A percentile compares a stretch with the other conserved stretches of the same genome.
Evolutionary conservation across 2,329 filamentous ascomycete genomes (phyloP).

Genomic region (Xylaria sp.): DNA sequence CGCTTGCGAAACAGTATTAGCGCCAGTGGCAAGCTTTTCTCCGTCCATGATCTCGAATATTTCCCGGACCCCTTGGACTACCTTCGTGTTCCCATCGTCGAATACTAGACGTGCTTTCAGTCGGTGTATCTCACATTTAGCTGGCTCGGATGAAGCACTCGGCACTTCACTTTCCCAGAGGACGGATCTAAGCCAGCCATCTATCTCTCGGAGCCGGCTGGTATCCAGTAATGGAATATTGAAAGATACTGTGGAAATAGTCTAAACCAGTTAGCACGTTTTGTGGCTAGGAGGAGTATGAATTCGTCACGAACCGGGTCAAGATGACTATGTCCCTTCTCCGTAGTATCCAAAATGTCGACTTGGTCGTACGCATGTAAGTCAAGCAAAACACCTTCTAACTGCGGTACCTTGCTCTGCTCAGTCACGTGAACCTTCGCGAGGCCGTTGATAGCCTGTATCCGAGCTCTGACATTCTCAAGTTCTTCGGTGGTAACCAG

Average conservation of each 20-base stretch:
- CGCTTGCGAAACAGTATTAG: conserved; percentile 42
- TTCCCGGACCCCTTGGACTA: conserved; percentile 92
- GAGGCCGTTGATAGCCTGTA: conserved; percentile 88
- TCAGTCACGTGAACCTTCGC: conserved; percentile 86
- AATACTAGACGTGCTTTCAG: conserved; percentile 83
- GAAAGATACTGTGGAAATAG: conserved; percentile 85
- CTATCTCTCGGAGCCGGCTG: conserved; percentile 71
- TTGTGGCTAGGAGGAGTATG: neutral
- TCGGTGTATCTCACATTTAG: conserved; percentile 82
- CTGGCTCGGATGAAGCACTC: conserved; percentile 50
- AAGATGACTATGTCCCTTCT: conserved; percentile 88
- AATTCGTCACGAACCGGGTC: conserved; percentile 73
- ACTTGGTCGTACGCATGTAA: conserved; percentile 93
- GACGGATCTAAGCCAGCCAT: conserved; percentile 83
- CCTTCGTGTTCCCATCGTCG: conserved; percentile 71
- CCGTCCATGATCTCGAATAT: conserved; percentile 90
- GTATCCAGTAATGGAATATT: conserved; percentile 69
- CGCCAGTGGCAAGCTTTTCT: conserved; percentile 42
- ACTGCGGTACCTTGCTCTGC: conserved; percentile 79
- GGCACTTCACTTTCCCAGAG: conserved; percentile 83
- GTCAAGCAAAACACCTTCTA: conserved; percentile 89
- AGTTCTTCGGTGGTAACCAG: conserved; percentile 79
- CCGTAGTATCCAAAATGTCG: conserved; percentile 74
- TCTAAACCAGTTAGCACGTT: conserved; percentile 58
- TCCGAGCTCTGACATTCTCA: conserved; percentile 73